A percentile compares a stretch with the other conserved stretches of the same genome.
These are phyloP conservation scores for Cercophora newfieldiana DNA, from an alignment of 495 filamentous ascomycete species.

Conservation along the genomic window DNA sequence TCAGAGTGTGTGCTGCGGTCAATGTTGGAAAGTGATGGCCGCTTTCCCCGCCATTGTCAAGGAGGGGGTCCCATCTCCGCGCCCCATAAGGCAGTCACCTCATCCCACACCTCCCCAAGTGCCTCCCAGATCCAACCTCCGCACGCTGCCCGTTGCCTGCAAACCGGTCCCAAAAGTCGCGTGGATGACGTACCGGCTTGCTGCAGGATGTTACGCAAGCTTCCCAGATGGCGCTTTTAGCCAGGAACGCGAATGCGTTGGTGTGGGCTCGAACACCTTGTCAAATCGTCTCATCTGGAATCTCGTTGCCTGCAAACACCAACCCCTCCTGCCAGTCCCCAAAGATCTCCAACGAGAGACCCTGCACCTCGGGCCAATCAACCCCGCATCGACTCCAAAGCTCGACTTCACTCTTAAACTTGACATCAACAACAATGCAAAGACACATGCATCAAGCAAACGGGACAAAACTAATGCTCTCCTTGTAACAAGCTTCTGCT, in stretches of 20 bases:
- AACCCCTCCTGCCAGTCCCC: background rate
- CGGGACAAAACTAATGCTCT: no score
- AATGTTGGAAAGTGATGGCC: no score
- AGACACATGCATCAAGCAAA: no score
- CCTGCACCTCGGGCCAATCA: background rate
- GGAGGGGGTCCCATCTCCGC: background rate
- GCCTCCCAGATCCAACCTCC: background rate
- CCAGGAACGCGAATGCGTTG: conserved; percentile 9
- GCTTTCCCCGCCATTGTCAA: no score
- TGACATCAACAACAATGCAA: no score
- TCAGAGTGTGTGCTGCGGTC: background rate
- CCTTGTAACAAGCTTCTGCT: no score
- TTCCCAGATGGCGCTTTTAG: conserved; percentile 2
- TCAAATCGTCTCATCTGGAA: conserved; percentile 18
- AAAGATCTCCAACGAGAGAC: background rate
- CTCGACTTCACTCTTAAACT: no score
- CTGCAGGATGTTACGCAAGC: conserved; percentile 9
- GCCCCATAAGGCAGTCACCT: background rate
- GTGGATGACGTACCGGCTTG: background rate
- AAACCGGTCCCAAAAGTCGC: background rate
- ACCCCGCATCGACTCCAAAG: background rate
- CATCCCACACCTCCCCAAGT: background rate
- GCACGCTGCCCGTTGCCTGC: background rate
- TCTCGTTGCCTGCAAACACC: conserved; percentile 19
- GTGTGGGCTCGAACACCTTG: background rate